Percentiles rank a stretch among this genome's conserved stretches.
These are phyloP conservation scores for Debaryomyces sp. DNA, from an alignment of 1,139 yeast genomes.

Conservation along the genomic window DNA sequence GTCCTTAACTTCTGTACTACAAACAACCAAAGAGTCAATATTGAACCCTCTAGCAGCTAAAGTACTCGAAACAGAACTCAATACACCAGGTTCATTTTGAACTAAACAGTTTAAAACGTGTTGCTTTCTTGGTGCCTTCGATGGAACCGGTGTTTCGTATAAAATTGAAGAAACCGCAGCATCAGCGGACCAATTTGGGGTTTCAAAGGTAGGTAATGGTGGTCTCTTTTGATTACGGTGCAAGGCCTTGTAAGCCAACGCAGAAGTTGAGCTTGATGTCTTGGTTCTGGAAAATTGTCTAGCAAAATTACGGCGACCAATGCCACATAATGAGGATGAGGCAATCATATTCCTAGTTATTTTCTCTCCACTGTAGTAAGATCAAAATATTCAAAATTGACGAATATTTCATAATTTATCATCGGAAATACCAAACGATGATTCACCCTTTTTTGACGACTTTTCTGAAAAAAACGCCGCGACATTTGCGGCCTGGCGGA, in stretches of 20 bases:
- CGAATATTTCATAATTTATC: constrained; percentile 1
- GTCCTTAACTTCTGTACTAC: constrained; percentile 95
- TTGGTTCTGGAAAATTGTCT: constrained; percentile 23
- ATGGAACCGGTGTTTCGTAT: constrained; percentile 87
- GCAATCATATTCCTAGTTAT: constrained; percentile 2
- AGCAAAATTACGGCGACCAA: constrained; percentile 7
- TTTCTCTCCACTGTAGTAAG: background rate
- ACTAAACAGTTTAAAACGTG: constrained; percentile 96
- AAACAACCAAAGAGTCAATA: constrained; percentile 94
- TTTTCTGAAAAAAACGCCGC: background rate
- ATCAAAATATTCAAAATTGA: background rate
- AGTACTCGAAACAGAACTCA: constrained; percentile 91
- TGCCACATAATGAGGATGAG: constrained; percentile 6
- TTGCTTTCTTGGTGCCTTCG: constrained; percentile 68
- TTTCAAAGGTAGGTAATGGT: constrained; percentile 90
- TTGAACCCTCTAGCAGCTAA: constrained; percentile 98
- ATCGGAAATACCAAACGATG: constrained; percentile 1
- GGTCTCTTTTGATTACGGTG: constrained; percentile 89
- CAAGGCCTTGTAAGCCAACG: constrained; percentile 89
- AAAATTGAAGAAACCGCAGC: constrained; percentile 94
- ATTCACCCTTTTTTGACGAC: constrained; percentile 6
- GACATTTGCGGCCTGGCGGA: constrained; percentile 6
- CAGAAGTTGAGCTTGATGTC: constrained; percentile 76
- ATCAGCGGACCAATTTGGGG: constrained; percentile 94
- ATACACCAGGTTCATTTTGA: constrained; percentile 98